Evolutionary conservation across 306 rosid species (phyloP), one percentile per base, ranked within the genome.

Genomic region (Trifolium pratense): DNA sequence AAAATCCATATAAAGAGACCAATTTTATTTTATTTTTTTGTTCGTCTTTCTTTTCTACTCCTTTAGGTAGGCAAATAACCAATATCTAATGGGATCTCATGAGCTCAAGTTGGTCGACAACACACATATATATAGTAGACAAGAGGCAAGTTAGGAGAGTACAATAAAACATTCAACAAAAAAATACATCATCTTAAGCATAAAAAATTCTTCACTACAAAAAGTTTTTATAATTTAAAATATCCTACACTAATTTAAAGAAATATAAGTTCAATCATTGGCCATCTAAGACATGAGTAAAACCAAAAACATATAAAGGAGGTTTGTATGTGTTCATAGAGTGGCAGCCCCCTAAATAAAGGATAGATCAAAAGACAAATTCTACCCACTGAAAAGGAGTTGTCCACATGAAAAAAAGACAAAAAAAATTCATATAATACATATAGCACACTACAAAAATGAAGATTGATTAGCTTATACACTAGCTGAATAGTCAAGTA

Each of bases 401-500:
- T 63, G 74, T 25, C 48, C 46, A 43, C 29, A 62, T 42, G 20
- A 42, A 66, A 42, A 3, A 17, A 37, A 37, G 62, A 37, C 68
- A 62, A 62, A 63, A 12, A 16, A 4, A 37, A 37, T 17, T 37
- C 48, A 36, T 37, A 37, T 34, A 36, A 17, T 56, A 61, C 26
- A 56, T 43, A 15, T 70, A 21, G 42, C 43, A 69, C 74, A 16
- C 63, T 15, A 62, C 15, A 42, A 63, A 60, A 65, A 42, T 56
- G 9, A 62, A 75, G 32, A 55, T n/a, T 78, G 78, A 72, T 55
- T 18, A 46, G 48, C 55, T 62, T 18, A 43, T 39, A 79, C 70
- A 70, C 66, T 66, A 76, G 81, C 43, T 68, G 82, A 73, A 74
- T 59, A 53, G 84, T 78, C 83, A 82, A 87, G 48, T 43, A 32